A percentile compares a stretch with the other conserved stretches of the same genome.
Conservation (phyloP, 331 rosid species). For the Rhamnella rubrinervis region DNA sequence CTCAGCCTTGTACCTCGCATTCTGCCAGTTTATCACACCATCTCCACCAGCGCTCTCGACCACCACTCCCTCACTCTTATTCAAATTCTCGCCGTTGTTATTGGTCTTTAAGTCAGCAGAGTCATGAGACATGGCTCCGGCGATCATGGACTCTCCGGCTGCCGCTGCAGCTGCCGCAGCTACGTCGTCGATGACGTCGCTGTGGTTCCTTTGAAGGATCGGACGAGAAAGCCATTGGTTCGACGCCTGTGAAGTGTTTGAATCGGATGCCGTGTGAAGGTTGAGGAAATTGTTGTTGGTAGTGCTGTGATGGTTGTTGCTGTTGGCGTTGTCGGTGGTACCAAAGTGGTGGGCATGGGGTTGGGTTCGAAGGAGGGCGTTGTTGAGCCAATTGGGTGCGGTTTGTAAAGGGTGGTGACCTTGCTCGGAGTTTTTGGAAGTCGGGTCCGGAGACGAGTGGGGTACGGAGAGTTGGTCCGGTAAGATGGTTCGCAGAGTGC, state of each 20-base stretch:
- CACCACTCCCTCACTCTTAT: slow-evolving; percentile 45
- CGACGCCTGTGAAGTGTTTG: slow-evolving; percentile 55
- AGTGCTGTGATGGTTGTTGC: slow-evolving; percentile 18
- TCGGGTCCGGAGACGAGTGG: slow-evolving; percentile 43
- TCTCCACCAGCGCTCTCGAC: slow-evolving; percentile 46
- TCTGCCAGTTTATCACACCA: slow-evolving; percentile 75
- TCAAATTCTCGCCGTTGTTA: slow-evolving; percentile 24
- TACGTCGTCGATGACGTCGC: slow-evolving; percentile 68
- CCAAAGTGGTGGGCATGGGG: slow-evolving; percentile 37
- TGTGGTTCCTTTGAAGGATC: slow-evolving; percentile 76
- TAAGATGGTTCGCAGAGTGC: slow-evolving; percentile 29
- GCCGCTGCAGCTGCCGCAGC: slow-evolving; percentile 24
- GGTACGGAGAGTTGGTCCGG: slow-evolving; percentile 35
- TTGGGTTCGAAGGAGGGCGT: slow-evolving; percentile 81
- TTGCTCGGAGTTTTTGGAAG: slow-evolving; percentile 36
- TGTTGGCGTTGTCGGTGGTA: slow-evolving; percentile 22
- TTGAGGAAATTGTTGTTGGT: slow-evolving; percentile 65
- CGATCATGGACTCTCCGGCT: slow-evolving; percentile 45
- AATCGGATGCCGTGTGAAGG: slow-evolving; percentile 76
- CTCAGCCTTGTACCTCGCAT: slow-evolving; percentile 80
- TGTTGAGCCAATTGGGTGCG: slow-evolving; percentile 96
- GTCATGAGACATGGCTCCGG: slow-evolving; percentile 58
- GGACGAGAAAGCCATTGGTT: slow-evolving; percentile 80
- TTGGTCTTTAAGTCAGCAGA: slow-evolving; percentile 49
- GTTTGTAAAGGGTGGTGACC: slow-evolving; percentile 48